Base-by-base conservation (phyloP, 352 stramenopile species). In the Phytophthora niederhauseri region DNA sequence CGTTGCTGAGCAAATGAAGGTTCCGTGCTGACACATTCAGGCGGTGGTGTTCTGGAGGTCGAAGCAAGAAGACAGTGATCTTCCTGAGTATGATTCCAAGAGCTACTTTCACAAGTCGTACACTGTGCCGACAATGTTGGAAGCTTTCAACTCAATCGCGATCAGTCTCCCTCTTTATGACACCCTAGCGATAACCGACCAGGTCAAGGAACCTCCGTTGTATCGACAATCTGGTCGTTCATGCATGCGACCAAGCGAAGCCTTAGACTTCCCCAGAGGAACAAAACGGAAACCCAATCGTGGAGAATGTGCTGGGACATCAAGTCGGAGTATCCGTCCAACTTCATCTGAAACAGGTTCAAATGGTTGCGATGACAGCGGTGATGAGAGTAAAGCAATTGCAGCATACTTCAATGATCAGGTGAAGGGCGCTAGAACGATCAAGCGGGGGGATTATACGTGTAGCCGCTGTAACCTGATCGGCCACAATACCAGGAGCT, bases 301-400 rank as follows among this genome's bases (percentile, higher is more conserved):
- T 17, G 38, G 38, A 46, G 38, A 46, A 46, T 46, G 38, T 46
- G 15, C 38, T 46, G 38, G 38, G 38, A 19, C 38, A 46, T 46
- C 38, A 46, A 46, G 14, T 46, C 15, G 38, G 38, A 46, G 12
- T 20, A 46, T 46, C 0, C 38, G 14, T 46, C 38, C 38, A 46
- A 4, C 38, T n/a, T 17, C 38, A 15, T 14, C 38, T 46, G 17
- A 46, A 46, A 46, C 38, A 46, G 38, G 38, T 20, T 15, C 38
- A n/a, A 19, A 46, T 46, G 38, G 38, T 46, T 46, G 38, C 14
- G 38, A 46, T 46, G 38, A 46, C 38, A 46, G 38, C 38, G 38
- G 20, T 46, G 38, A 46, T 46, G 38, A 46, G 38, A 46, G 14
- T 46, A 46, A 46, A 46, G 38, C 38, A 46, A 46, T 46, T 15